Evolutionary conservation across 164 flowering plant genomes (phyloP).

Genomic region (Magnolia changhungtana): DNA sequence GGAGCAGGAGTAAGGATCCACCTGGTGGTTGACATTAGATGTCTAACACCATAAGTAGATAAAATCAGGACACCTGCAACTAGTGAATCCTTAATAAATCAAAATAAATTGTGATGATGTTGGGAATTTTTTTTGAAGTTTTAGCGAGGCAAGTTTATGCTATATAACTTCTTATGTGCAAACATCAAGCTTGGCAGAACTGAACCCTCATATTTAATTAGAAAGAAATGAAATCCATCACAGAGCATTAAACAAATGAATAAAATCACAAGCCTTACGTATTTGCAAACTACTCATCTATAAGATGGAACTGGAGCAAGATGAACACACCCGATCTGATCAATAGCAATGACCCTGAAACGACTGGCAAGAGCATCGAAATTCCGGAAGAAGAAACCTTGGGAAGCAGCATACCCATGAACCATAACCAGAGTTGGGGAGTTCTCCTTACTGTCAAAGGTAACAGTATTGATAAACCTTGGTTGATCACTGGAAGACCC

Average conservation of each 20-base stretch:
- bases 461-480: constrained; percentile 84
- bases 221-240: neutral
- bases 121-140: no score
- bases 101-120: no score
- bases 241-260: neutral
- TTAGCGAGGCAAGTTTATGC: no score
- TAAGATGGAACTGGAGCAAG: neutral
- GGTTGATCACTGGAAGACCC: constrained; percentile 72
- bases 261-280: neutral
- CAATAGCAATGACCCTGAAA: constrained; percentile 82
- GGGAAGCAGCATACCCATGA: constrained; percentile 96
- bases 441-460: constrained; percentile 68
- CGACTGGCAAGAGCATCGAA: constrained; percentile 81
- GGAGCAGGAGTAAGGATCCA: no score
- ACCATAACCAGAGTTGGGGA: constrained; percentile 93
- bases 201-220: no score
- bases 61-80: no score
- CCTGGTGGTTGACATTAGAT: no score
- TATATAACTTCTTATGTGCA: no score
- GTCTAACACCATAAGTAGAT: no score
- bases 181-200: neutral
- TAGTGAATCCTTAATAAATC: no score
- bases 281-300: neutral
- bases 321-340: constrained; percentile 83
- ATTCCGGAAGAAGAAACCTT: constrained; percentile 91